Evolutionary conservation across 768 basidiomycete genomes (phyloP), one percentile per base, ranked within the genome.

Genomic region (Mycena amicta): DNA sequence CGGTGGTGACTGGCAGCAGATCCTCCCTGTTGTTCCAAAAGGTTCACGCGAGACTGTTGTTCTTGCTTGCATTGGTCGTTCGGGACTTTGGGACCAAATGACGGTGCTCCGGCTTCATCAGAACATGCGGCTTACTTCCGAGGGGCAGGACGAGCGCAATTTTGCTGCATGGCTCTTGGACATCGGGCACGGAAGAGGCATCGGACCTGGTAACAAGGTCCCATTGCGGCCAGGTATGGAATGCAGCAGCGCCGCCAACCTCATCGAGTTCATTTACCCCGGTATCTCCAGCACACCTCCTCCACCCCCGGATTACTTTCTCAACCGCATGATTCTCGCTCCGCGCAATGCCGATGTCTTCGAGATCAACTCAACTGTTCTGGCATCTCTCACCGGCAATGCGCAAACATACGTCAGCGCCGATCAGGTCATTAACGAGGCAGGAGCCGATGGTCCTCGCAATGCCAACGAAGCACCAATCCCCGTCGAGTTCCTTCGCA

Each of bases 401-500:
- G 20, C 33, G 20, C 12, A 26, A 3, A 49, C 43, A 3, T 59
- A 25, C 31, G 28, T 45, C 52, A 59, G 57, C 39, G 45, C 27
- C 11, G 57, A 59, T 28, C 45, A 37, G 28, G 46, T 59, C 26
- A 40, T 37, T 33, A 60, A 39, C 54, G 50, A 18, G 27, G 6
- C n/a, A n/a, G n/a, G n/a, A n/a, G n/a, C n/a, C n/a, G n/a, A n/a
- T n/a, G n/a, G n/a, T n/a, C n/a, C n/a, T 43, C 41, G 41, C 20
- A 39, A 25, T 31, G 27, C 51, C 31, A 50, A 60, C 49, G 55
- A 69, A 18, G 33, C 64, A 37, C 55, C 51, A 6, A 45, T 70
- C 37, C 70, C 73, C 25, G 53, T 68, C 13, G 74, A 79, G 60
- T 71, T 67, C 59, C 70, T 80, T 16, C 67, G 71, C 18, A 50